Conservation (phyloP, 495 filamentous ascomycete genomes). For the Saxophila tyrrhenica region DNA sequence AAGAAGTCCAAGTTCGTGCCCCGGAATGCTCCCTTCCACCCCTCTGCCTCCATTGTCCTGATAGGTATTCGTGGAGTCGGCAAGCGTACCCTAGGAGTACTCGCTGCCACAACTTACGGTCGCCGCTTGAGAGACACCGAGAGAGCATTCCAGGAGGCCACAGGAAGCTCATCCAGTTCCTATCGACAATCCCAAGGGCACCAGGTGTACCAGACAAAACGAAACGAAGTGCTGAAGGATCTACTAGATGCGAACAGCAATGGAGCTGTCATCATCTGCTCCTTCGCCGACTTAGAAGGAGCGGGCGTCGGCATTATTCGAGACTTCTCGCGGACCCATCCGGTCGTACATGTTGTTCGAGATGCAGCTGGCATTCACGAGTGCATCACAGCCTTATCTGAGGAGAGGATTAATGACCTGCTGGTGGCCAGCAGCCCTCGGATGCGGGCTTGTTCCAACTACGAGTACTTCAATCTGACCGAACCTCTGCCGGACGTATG, state of each 20-base stretch:
- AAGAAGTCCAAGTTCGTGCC: no score
- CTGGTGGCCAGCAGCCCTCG: conserved; percentile 44
- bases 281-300: conserved; percentile 42
- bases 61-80: conserved; percentile 66
- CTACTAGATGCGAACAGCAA: conserved; percentile 54
- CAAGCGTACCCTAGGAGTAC: conserved; percentile 66
- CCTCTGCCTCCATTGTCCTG: conserved; percentile 59
- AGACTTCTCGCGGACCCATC: conserved; percentile 44
- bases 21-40: conserved; percentile 34
- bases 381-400: conserved; percentile 50
- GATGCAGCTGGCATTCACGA: conserved; percentile 54
- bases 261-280: conserved; percentile 63
- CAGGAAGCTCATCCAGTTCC: conserved; percentile 47
- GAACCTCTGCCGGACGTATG: neutral
- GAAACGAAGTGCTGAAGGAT: conserved; percentile 48
- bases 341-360: conserved; percentile 62
- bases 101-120: conserved; percentile 60
- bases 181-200: conserved; percentile 52
- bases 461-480: conserved; percentile 60
- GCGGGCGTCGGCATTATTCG: conserved; percentile 28
- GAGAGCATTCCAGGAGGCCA: conserved; percentile 55
- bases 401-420: conserved; percentile 35
- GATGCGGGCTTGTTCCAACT: conserved; percentile 57
- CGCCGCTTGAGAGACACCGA: conserved; percentile 62
- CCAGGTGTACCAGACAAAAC: conserved; percentile 48